Base-by-base conservation (phyloP, 1,139 yeast species). In the Kodamaea derodonti region DNA sequence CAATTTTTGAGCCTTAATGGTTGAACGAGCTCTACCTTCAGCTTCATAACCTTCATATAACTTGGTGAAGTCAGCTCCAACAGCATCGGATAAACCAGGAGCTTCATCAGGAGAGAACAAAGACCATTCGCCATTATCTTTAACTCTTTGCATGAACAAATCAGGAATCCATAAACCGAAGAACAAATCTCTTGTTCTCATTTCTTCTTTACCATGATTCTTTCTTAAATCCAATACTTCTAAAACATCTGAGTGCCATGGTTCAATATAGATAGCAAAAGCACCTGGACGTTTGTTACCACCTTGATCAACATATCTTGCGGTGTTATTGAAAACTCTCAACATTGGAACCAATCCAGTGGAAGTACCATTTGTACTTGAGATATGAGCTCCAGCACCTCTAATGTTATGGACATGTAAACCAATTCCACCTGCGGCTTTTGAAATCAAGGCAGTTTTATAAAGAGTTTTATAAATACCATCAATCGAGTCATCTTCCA, bases 221-320 rank as follows among this genome's bases (percentile, higher is more conserved):
- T 86, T 86, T 61, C 95, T 78, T 47, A 86, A 75, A 47, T 86
- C 94, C 37, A 86, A 67, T 54, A 86, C 83, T 40, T 85, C 95
- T 56, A 84, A 81, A 38, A 86, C 75, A 55, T 86, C 95, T 16
- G 86, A 77, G 54, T 86, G 95, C 95, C 95, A 86, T 47, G 95
- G 95, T 64, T 86, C 95, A 39, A 86, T 68, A 60, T 86, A 86
- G 38, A 86, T 65, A 28, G 95, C 95, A 59, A 86, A 84, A 11
- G 95, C 95, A 53, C 95, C 95, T 2, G 95, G 95, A 56, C 95
- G 78, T 62, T 87, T 87, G 69, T 86, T 86, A 49, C 95, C 95
- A 56, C 95, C 95, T 67, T 86, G 95, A 52, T 86, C 95, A 33
- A 86, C 95, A 51, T 86, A 86, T 56, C 95, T 76, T 22, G 95